Evolutionary conservation across 208 protist genomes (phyloP), one percentile per base, ranked within the genome.

Genomic region (Acanthamoeba royreba): DNA sequence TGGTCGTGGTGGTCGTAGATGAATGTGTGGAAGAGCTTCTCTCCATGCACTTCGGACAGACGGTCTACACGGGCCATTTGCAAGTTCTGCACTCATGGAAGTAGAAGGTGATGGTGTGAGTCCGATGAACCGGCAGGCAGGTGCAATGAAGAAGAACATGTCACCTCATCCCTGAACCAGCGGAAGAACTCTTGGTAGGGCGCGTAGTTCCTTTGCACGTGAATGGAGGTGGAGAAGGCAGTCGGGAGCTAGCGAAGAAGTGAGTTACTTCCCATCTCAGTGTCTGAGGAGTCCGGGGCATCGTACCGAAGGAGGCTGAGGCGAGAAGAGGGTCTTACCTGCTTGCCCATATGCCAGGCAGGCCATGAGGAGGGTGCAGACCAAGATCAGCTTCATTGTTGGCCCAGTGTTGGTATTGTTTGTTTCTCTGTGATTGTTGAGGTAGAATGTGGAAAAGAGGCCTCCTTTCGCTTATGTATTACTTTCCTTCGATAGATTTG

Each of bases 101-200:
- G 25, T 35, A 7, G 15, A 3, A 7, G 55, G 25, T 17, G 55
- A 19, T 4, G 8, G 3, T 63, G 55, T 63, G 55, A 63, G 55
- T 63, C 8, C 69, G 4, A 28, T 42, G 5, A 42, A 38, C 4
- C 33, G 0, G 38, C 69, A 49, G 22, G 33, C 69, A 58, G n/a
- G 17, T 1, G 17, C 61, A n/a, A 1, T 72, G 28, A 38, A 31
- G n/a, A n/a, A n/a, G n/a, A n/a, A n/a, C n/a, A 72, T 9, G 28
- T 38, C 28, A 83, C 83, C 55, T 90, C 83, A 40, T 90, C 83
- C 25, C 83, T 58, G 83, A 72, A 90, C 83, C 83, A 90, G 83
- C 83, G 83, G 55, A 90, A 90, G 52, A 49, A 90, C 35, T 69
- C 55, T 33, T 90, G 83, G n/a, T 90, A 47, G 19, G 83, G 83